These are phyloP conservation scores for Triadica sebifera DNA, from an alignment of 345 rosid species.

Conservation along the genomic window DNA sequence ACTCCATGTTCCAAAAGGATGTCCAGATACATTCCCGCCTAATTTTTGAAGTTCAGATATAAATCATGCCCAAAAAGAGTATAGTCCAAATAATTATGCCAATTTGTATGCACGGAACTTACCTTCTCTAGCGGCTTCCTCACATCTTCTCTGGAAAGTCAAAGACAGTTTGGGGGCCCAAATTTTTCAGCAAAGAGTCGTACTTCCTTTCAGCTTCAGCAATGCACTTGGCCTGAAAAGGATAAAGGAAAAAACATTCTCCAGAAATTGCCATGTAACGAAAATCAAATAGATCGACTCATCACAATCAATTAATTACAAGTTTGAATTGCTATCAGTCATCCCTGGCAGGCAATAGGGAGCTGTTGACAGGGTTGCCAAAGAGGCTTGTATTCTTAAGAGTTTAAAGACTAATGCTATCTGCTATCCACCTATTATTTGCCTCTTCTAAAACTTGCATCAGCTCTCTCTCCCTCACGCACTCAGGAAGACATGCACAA, in stretches of 20 bases:
- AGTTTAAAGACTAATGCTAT: not conserved
- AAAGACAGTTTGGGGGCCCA: conserved; percentile 63
- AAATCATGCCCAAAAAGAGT: not conserved
- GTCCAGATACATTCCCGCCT: conserved; percentile 64
- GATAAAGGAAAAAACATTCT: not conserved
- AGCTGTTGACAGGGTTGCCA: not conserved
- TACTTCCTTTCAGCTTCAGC: conserved; percentile 74
- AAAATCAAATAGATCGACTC: not conserved
- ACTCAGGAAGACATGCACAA: not conserved
- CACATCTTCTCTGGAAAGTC: conserved; percentile 67
- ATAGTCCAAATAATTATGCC: not conserved
- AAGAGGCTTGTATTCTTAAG: not conserved
- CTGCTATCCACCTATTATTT: not conserved
- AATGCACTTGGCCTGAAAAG: conserved; percentile 63
- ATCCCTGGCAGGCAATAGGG: not conserved
- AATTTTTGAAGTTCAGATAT: not conserved
- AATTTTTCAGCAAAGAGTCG: conserved; percentile 41
- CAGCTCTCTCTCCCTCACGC: not conserved
- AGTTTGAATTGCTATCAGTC: not conserved
- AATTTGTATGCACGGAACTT: no score
- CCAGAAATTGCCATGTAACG: not conserved
- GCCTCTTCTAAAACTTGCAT: no score
- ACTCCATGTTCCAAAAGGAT: conserved; percentile 76
- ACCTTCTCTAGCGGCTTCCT: conserved; percentile 91
- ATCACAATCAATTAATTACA: not conserved